Evolutionary conservation across 2,329 filamentous ascomycete genomes (phyloP).

Genomic region (Apiospora malaysiana): DNA sequence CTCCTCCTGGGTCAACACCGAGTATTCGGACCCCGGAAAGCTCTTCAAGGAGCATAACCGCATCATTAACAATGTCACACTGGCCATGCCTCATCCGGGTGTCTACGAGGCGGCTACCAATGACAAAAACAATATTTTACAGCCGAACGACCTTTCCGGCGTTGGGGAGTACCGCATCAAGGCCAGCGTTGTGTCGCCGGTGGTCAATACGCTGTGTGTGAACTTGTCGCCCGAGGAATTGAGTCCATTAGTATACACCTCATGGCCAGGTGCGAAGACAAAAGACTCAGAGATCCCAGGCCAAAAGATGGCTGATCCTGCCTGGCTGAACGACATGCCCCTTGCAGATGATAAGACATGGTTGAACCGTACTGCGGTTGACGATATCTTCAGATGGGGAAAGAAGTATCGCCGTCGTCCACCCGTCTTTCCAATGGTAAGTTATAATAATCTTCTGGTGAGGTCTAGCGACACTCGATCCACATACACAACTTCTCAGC

Average conservation of each 20-base stretch:
- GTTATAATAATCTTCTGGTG: conserved; percentile 41
- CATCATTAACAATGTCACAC: conserved; percentile 75
- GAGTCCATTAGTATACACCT: conserved; percentile 66
- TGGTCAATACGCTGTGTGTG: conserved; percentile 75
- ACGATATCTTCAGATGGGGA: conserved; percentile 75
- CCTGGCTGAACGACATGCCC: conserved; percentile 49
- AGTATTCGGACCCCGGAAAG: conserved; percentile 57
- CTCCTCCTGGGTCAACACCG: conserved; percentile 70
- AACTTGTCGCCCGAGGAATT: conserved; percentile 67
- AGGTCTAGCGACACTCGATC: background rate
- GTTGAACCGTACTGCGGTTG: conserved; percentile 64
- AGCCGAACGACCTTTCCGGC: conserved; percentile 68
- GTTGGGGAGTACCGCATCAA: conserved; percentile 71
- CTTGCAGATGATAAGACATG: conserved; percentile 42
- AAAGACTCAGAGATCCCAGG: conserved; percentile 41
- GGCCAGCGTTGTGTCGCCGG: conserved; percentile 73
- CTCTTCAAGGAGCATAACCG: conserved; percentile 56
- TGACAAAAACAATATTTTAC: conserved; percentile 68
- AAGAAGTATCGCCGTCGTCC: conserved; percentile 54
- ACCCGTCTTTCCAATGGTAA: conserved; percentile 57
- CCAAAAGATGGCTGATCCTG: conserved; percentile 41
- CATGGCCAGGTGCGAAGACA: conserved; percentile 57
- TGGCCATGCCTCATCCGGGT: conserved; percentile 77
- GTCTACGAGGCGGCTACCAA: conserved; percentile 69
- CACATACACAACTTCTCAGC: background rate